A percentile compares a stretch with the other conserved stretches of the same genome.
phyloP scores from a whole-genome alignment of 306 rosid species.

The Quillaja saponaria region DNA sequence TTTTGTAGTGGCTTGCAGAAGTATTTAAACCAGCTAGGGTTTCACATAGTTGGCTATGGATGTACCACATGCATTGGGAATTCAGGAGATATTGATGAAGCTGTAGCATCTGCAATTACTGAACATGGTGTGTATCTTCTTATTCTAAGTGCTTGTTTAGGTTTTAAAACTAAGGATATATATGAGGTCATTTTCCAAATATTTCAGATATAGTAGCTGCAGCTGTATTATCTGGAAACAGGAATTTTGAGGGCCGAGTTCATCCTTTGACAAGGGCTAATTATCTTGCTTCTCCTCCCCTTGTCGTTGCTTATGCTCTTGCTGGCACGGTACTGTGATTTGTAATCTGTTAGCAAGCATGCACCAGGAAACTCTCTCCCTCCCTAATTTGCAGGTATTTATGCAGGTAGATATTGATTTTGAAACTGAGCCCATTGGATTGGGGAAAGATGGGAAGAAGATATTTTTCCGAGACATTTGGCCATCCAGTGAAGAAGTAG shows the following conservation, averaged over 20 bases:
- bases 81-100: conserved; percentile 88
- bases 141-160: conserved; percentile 19
- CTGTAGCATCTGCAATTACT: conserved; percentile 79
- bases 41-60: conserved; percentile 90
- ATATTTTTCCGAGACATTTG: conserved; percentile 84
- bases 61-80: conserved; percentile 99
- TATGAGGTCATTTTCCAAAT: conserved; percentile 28
- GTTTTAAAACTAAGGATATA: conserved; percentile 10
- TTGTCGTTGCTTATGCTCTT: conserved; percentile 97
- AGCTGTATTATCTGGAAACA: conserved; percentile 95
- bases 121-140: conserved; percentile 62
- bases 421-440: conserved; percentile 72
- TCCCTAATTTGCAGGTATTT: conserved; percentile 33
- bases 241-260: conserved; percentile 96
- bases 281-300: conserved; percentile 98
- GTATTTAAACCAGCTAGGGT: conserved; percentile 90
- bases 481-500: conserved; percentile 90
- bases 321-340: conserved; percentile 79
- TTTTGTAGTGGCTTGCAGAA: conserved; percentile 75
- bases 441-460: conserved; percentile 70
- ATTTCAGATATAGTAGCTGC: conserved; percentile 84
- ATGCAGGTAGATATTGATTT: conserved; percentile 91
- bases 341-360: conserved; percentile 24
- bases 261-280: conserved; percentile 97
- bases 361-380: conserved; percentile 17